A percentile compares a stretch with the other conserved stretches of the same genome.
These are phyloP conservation scores for Globisporangium yorkense DNA, from an alignment of 352 stramenopile genomes.

Conservation along the genomic window DNA sequence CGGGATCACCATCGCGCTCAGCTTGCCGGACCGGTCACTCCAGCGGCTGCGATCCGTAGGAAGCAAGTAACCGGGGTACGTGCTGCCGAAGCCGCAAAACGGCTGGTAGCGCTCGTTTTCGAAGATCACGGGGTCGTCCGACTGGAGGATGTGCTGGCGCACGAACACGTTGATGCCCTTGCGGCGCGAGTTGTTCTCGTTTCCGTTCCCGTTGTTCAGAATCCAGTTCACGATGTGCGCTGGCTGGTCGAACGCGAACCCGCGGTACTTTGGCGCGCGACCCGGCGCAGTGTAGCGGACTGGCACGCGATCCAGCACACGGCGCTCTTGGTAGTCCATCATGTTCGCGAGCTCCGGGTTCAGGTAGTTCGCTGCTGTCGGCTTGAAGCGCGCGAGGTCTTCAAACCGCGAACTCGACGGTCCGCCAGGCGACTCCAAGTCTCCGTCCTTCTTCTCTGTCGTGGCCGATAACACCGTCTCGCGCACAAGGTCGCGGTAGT, in stretches of 20 bases:
- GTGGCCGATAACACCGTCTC: constrained; percentile 23
- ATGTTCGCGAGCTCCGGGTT: constrained; percentile 59
- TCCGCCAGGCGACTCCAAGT: neutral
- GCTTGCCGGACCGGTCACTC: constrained; percentile 76
- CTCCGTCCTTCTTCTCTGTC: constrained; percentile 8
- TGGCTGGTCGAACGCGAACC: constrained; percentile 80
- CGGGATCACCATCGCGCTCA: constrained; percentile 66
- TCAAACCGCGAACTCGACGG: constrained; percentile 10
- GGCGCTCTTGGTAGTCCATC: constrained; percentile 75
- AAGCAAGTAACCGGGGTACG: constrained; percentile 75
- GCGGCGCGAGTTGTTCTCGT: constrained; percentile 27
- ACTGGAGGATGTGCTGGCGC: constrained; percentile 57
- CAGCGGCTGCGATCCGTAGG: constrained; percentile 77
- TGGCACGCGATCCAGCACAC: constrained; percentile 49
- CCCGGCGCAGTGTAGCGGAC: constrained; percentile 31
- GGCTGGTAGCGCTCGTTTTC: constrained; percentile 86
- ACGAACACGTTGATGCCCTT: constrained; percentile 65
- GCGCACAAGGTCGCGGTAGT: constrained; percentile 73
- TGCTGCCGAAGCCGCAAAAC: constrained; percentile 79
- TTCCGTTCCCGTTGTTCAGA: constrained; percentile 30
- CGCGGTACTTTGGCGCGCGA: constrained; percentile 57
- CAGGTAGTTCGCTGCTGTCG: constrained; percentile 49
- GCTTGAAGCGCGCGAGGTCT: constrained; percentile 46
- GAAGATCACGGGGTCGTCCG: constrained; percentile 73
- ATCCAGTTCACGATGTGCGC: constrained; percentile 78